phyloP scores from a whole-genome alignment of 1,284 basidiomycete species.

The Xerocomus nothofagi region DNA sequence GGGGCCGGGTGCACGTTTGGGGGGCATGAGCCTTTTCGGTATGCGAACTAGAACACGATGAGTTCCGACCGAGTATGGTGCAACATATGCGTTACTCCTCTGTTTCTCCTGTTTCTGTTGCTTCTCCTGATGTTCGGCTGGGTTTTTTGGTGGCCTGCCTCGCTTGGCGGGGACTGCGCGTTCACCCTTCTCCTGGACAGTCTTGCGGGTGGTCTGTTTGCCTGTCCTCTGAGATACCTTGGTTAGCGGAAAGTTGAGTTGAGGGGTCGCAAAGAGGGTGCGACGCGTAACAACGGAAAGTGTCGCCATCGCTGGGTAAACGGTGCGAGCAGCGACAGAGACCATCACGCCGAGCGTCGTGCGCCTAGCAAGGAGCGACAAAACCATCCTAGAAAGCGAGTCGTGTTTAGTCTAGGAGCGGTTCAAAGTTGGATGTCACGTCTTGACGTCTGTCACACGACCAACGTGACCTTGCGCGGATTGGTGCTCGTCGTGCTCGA shows the following conservation, averaged over 20 bases:
- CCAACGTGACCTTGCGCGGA: conserved; percentile 11
- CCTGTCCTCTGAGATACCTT: background rate
- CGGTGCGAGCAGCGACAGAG: conserved; percentile 3
- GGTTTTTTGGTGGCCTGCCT: conserved; percentile 15
- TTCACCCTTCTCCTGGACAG: background rate
- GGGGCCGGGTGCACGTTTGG: conserved; percentile 26
- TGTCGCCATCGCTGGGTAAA: background rate
- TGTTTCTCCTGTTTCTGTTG: conserved; percentile 6
- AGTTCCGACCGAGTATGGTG: background rate
- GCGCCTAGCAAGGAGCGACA: conserved; percentile 15
- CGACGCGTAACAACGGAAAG: conserved; percentile 20
- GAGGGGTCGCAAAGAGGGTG: conserved; percentile 28
- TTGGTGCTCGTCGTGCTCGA: background rate
- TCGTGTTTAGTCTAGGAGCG: background rate
- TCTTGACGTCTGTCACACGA: conserved; percentile 20
- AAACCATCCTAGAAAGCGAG: conserved; percentile 7
- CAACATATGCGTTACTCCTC: conserved; percentile 6
- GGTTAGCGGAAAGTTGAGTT: conserved; percentile 6
- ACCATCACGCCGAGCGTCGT: background rate
- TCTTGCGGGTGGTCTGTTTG: conserved; percentile 3
- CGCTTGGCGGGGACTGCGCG: background rate
- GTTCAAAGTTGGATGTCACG: conserved; percentile 11
- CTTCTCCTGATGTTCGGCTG: background rate
- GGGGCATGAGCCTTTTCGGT: conserved; percentile 24
- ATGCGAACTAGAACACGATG: conserved; percentile 15